These are phyloP conservation scores for Irpex rosettiformis DNA, from an alignment of 1,284 basidiomycete genomes.

Conservation along the genomic window DNA sequence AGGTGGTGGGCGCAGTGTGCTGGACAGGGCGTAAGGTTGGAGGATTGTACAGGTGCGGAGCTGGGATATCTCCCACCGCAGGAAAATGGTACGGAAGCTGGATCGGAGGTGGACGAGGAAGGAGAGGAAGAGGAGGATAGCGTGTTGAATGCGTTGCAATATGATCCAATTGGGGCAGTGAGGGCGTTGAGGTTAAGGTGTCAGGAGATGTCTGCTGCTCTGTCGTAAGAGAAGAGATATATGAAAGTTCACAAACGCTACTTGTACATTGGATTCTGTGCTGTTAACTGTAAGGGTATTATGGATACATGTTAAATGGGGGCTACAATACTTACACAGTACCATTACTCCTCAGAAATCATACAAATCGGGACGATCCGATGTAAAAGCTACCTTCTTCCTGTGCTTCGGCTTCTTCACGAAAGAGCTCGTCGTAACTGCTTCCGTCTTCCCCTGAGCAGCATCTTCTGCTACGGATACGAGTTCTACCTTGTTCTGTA, in stretches of 20 bases:
- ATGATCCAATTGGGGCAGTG: conserved; percentile 11
- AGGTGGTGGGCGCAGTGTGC: conserved; percentile 59
- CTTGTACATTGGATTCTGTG: not conserved
- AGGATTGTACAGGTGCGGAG: conserved; percentile 63
- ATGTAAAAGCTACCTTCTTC: conserved; percentile 69
- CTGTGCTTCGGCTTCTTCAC: conserved; percentile 46
- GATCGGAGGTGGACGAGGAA: conserved; percentile 31
- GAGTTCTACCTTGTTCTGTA: conserved; percentile 12
- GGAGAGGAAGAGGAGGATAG: conserved; percentile 33
- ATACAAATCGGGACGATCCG: conserved; percentile 63
- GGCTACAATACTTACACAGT: not conserved
- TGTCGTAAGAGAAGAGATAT: not conserved
- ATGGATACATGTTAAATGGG: not conserved
- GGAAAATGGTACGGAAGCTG: not conserved
- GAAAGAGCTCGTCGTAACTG: conserved; percentile 25
- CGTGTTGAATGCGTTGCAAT: conserved; percentile 19
- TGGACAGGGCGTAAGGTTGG: conserved; percentile 46
- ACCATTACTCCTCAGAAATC: conserved; percentile 39
- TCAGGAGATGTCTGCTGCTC: conserved; percentile 34
- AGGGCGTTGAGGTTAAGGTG: conserved; percentile 26
- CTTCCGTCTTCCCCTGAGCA: conserved; percentile 10
- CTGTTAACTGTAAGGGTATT: not conserved
- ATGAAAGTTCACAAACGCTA: not conserved
- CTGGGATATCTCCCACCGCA: conserved; percentile 51
- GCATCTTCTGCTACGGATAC: conserved; percentile 11